Evolutionary conservation across 768 basidiomycete species (phyloP), one percentile per base, ranked within the genome.

Genomic region (Leccinellum albellum): DNA sequence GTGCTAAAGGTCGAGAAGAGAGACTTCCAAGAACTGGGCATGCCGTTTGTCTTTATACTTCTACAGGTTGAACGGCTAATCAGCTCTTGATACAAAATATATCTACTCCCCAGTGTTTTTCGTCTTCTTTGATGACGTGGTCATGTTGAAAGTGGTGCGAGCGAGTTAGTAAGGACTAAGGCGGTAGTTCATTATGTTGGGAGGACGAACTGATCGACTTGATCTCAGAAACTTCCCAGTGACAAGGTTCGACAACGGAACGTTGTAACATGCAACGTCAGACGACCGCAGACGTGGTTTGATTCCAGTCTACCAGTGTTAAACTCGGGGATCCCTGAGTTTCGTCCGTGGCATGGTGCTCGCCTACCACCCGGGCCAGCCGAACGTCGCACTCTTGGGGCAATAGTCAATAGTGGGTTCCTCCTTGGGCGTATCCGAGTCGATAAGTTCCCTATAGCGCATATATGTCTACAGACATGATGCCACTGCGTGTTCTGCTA

Each of bases 41-140:
- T 87, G 84, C 79, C 83, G 79, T 82, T 78, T 75, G 69, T 79
- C 78, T 66, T 66, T 58, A 66, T 29, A 26, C 47, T 63, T 59
- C 66, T 61, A 81, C 71, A 72, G 83, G 76, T 77, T 66, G 73
- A 67, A 77, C 77, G 86, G 84, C 78, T 82, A 88, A 88, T 88
- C 86, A 86, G 85, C 74, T 78, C 75, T 75, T 79, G 83, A 70
- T 73, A 86, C 81, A 70, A 55, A 35, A 21, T 49, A 15, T 40
- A 32, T 37, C n/a, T 33, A n/a, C n/a, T 40, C n/a, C n/a, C 0
- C n/a, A 40, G 10, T 37, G 17, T n/a, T 40, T 40, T 40, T 15
- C 24, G 10, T 24, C 42, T 23, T 47, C 50, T 23, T 29, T 14
- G 17, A 32, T 12, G 9, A n/a, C 26, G 20, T 45, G 13, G 44